Conservation (phyloP, 768 basidiomycete genomes). For the Pleurotus eryngii region DNA sequence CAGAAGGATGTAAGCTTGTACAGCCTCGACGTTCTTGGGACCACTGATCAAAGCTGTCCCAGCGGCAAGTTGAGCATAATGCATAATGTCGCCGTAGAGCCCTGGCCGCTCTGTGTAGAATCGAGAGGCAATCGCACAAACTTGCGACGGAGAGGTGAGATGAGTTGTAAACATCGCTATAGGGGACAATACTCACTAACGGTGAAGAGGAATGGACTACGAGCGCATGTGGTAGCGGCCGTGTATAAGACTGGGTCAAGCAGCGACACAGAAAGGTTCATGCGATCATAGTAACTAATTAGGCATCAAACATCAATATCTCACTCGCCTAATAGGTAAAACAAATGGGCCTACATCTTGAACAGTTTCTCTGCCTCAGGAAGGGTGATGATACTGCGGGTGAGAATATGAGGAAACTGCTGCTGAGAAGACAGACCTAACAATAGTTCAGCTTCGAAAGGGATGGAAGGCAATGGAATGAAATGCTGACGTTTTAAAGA, state of each 20-base stretch:
- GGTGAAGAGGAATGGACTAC: slow-evolving; percentile 90
- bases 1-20: slow-evolving; percentile 77
- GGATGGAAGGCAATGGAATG: slow-evolving; percentile 15
- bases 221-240: slow-evolving; percentile 72
- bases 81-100: slow-evolving; percentile 69
- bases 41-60: slow-evolving; percentile 75
- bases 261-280: slow-evolving; percentile 76
- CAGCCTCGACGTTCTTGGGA: slow-evolving; percentile 79
- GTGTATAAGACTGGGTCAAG: slow-evolving; percentile 85
- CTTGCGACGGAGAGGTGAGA: slow-evolving; percentile 32
- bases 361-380: slow-evolving; percentile 71
- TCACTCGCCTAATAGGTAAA: neutral
- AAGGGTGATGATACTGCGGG: slow-evolving; percentile 58
- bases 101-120: slow-evolving; percentile 70
- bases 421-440: slow-evolving; percentile 38
- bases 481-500: slow-evolving; percentile 55
- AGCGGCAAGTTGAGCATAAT: slow-evolving; percentile 72
- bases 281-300: slow-evolving; percentile 68
- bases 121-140: slow-evolving; percentile 85
- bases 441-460: slow-evolving; percentile 39
- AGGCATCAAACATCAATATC: slow-evolving; percentile 8
- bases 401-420: slow-evolving; percentile 62
- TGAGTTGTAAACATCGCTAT: neutral
- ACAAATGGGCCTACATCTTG: slow-evolving; percentile 47
- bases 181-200: slow-evolving; percentile 55